Conservation (phyloP, 1,284 basidiomycete genomes). For the Trametes polyzona region DNA sequence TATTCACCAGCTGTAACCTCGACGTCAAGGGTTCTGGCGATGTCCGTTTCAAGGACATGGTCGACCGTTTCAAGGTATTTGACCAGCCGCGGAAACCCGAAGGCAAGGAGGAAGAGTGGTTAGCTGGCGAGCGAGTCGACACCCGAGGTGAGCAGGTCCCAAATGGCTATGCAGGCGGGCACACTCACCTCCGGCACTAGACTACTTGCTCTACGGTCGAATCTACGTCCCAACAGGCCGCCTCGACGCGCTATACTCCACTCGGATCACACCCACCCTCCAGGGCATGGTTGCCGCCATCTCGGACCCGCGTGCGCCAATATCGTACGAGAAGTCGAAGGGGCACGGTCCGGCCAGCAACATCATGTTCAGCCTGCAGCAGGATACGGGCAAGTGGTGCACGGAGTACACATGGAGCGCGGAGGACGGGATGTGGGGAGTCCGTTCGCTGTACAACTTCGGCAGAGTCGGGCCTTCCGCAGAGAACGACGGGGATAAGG, state of each 20-base stretch:
- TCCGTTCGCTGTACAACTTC: conserved; percentile 93
- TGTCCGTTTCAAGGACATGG: conserved; percentile 86
- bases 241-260: conserved; percentile 89
- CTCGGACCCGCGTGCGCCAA: conserved; percentile 66
- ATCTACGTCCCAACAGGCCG: conserved; percentile 89
- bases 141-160: conserved; percentile 63
- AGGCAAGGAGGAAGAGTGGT: conserved; percentile 77
- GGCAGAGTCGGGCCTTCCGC: conserved; percentile 53
- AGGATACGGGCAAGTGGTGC: conserved; percentile 91
- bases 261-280: conserved; percentile 73
- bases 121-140: conserved; percentile 77
- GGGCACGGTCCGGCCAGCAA: conserved; percentile 58
- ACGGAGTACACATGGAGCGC: conserved; percentile 95
- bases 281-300: conserved; percentile 76
- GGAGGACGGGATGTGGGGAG: conserved; percentile 92
- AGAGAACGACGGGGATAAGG: conserved; percentile 41
- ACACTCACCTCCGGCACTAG: conserved; percentile 43
- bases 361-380: conserved; percentile 87
- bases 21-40: conserved; percentile 71
- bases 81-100: conserved; percentile 78
- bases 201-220: conserved; percentile 92
- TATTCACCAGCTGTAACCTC: conserved; percentile 86
- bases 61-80: conserved; percentile 84
- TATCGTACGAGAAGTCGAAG: conserved; percentile 46
- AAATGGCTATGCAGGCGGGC: background rate